Base-by-base conservation (phyloP, 495 filamentous ascomycete species). In the Talaromyces thailandensis region DNA sequence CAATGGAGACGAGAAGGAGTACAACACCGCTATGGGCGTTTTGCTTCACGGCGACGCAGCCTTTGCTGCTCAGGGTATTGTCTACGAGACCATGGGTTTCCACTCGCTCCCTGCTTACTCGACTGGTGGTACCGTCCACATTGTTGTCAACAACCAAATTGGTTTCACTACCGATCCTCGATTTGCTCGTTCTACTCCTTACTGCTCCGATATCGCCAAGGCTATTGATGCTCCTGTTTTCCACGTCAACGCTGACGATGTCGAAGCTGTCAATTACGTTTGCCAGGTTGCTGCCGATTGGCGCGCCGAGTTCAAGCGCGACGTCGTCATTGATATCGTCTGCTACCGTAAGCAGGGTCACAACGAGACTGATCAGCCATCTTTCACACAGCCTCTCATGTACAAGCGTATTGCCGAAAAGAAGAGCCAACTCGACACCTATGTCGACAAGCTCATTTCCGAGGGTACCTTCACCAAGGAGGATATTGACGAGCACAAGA, bases 141-240 rank as follows among this genome's bases (percentile, higher is more conserved):
- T 98, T 65, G 86, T 98, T 56, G 92, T 98, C 67, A 98, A 98
- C 86, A 98, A 98, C 83, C 94, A 98, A 81, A 98, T 98, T 73
- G 94, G 94, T 73, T 98, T 98, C 82, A 98, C 94, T 60, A 98
- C 94, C n/a, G 94, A 98, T 73, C 94, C 94, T 66, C 92, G 94
- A 62, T 98, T 93, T 73, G 84, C 94, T 67, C 92, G 94, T 66
- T 98, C 94, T 24, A 98, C 94, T 55, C 90, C 94, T 61, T 98
- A 98, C 82, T 98, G 94, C 79, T 96, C 94, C 18, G 94, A 98
- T 75, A 96, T 98, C 70, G 95, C 94, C 71, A 98, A 98, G 82
- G 88, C 93, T 25, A 96, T 98, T 66, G 95, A 98, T 66, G 95
- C 94, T 14, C 94, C 94, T 35, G 90, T 98, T 37, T 98, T 98